A percentile compares a stretch with the other conserved stretches of the same genome.
These are phyloP conservation scores for Globisporangium radiosum DNA, from an alignment of 352 stramenopile genomes.

Conservation along the genomic window DNA sequence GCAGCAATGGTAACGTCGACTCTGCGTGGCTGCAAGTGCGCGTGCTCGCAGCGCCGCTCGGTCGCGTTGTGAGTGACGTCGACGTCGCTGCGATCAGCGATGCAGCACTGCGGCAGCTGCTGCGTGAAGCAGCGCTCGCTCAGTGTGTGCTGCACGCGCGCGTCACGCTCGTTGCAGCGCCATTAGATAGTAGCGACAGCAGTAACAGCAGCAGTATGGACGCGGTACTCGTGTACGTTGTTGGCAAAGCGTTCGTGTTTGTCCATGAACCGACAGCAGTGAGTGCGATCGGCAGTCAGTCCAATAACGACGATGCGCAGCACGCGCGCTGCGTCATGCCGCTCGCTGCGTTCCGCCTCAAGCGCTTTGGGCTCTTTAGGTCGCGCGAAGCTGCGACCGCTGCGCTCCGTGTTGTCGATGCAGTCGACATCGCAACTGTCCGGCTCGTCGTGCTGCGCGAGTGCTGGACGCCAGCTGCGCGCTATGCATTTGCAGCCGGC, in stretches of 20 bases:
- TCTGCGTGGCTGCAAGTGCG: neutral
- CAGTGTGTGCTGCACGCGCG: slow-evolving; percentile 13
- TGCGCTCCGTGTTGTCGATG: neutral
- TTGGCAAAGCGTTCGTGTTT: slow-evolving; percentile 37
- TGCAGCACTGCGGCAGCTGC: slow-evolving; percentile 11
- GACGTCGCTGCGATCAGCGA: slow-evolving; percentile 7
- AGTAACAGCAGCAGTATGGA: neutral
- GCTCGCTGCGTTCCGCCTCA: slow-evolving; percentile 18
- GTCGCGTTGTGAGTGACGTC: slow-evolving; percentile 11
- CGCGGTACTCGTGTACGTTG: slow-evolving; percentile 5
- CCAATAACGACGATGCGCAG: neutral
- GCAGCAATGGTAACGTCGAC: neutral
- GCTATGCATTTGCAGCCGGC: slow-evolving; percentile 8
- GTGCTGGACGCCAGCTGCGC: slow-evolving; percentile 23
- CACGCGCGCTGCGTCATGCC: slow-evolving; percentile 4
- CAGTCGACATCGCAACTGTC: no score
- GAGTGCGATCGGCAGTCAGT: no score
- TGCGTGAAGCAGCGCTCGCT: slow-evolving; percentile 16
- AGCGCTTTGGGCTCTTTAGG: slow-evolving; percentile 28
- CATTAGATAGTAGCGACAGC: no score
- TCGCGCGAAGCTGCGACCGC: slow-evolving; percentile 4
- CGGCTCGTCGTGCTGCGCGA: slow-evolving; percentile 3
- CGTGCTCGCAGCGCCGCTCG: slow-evolving; percentile 8
- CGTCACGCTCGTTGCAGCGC: neutral
- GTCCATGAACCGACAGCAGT: slow-evolving; percentile 17